These are phyloP conservation scores for Clathrospora elynae DNA, from an alignment of 2,329 filamentous ascomycete genomes.

Conservation along the genomic window DNA sequence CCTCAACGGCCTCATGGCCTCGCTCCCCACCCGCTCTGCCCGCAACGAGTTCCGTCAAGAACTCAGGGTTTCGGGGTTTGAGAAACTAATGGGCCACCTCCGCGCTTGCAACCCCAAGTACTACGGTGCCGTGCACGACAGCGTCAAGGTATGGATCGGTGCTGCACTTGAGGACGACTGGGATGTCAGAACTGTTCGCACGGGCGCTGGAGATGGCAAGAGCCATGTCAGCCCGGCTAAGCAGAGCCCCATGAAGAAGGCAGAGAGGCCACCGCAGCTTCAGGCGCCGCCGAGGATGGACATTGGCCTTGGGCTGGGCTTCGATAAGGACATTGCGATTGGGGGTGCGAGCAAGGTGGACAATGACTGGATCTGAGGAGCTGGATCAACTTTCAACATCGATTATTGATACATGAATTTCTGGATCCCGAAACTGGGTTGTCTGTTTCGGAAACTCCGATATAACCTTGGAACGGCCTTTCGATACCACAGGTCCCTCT, in stretches of 20 bases:
- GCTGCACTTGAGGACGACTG: constrained; percentile 87
- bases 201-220: constrained; percentile 59
- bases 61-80: constrained; percentile 83
- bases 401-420: no score
- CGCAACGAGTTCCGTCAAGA: constrained; percentile 80
- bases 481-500: no score
- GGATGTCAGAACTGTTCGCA: constrained; percentile 80
- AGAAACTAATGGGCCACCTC: constrained; percentile 82
- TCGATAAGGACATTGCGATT: constrained; percentile 38
- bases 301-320: constrained; percentile 35
- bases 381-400: no score
- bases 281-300: constrained; percentile 48
- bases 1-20: constrained; percentile 86
- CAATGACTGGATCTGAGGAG: constrained; percentile 43
- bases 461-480: no score
- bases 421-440: no score
- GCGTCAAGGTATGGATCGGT: constrained; percentile 84
- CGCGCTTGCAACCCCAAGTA: constrained; percentile 98
- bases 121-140: constrained; percentile 89
- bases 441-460: no score
- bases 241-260: constrained; percentile 51
- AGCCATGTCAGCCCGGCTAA: constrained; percentile 40
- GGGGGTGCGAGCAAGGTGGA: constrained; percentile 21
- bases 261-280: constrained; percentile 45
- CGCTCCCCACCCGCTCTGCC: constrained; percentile 68